A percentile compares a stretch with the other conserved stretches of the same genome.
phyloP scores from a whole-genome alignment of 2,329 filamentous ascomycete species.

The Talaromyces sp. region DNA sequence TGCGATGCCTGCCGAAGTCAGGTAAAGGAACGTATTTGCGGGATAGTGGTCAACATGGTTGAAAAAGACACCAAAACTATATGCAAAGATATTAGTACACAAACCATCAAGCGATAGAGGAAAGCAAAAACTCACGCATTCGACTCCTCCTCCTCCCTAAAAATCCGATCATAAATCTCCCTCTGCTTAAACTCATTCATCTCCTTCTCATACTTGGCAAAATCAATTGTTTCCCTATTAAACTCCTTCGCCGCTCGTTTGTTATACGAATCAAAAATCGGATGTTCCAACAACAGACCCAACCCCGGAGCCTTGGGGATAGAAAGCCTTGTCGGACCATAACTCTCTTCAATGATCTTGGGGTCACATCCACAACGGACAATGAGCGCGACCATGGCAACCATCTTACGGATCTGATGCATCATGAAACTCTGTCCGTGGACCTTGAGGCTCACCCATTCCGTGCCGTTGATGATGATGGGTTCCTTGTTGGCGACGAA shows the following conservation, averaged over 20 bases:
- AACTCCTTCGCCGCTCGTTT: slow-evolving; percentile 61
- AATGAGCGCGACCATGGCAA: slow-evolving; percentile 82
- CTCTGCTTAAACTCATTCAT: slow-evolving; percentile 87
- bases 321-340: slow-evolving; percentile 69
- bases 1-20: slow-evolving; percentile 66
- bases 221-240: slow-evolving; percentile 70
- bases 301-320: slow-evolving; percentile 93
- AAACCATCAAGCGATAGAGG: neutral
- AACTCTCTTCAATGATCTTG: slow-evolving; percentile 70
- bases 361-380: slow-evolving; percentile 79
- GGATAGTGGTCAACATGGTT: slow-evolving; percentile 75
- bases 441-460: slow-evolving; percentile 94
- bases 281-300: slow-evolving; percentile 82
- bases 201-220: slow-evolving; percentile 71
- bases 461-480: slow-evolving; percentile 82
- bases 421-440: slow-evolving; percentile 99
- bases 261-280: slow-evolving; percentile 91
- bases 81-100: neutral
- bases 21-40: slow-evolving; percentile 70
- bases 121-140: slow-evolving; percentile 66
- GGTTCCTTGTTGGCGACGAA: slow-evolving; percentile 76
- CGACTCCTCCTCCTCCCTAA: slow-evolving; percentile 81
- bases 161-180: slow-evolving; percentile 90
- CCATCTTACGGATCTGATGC: slow-evolving; percentile 99
- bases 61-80: slow-evolving; percentile 76